phyloP scores from a whole-genome alignment of 345 rosid genomes.

The Brassica incana region DNA sequence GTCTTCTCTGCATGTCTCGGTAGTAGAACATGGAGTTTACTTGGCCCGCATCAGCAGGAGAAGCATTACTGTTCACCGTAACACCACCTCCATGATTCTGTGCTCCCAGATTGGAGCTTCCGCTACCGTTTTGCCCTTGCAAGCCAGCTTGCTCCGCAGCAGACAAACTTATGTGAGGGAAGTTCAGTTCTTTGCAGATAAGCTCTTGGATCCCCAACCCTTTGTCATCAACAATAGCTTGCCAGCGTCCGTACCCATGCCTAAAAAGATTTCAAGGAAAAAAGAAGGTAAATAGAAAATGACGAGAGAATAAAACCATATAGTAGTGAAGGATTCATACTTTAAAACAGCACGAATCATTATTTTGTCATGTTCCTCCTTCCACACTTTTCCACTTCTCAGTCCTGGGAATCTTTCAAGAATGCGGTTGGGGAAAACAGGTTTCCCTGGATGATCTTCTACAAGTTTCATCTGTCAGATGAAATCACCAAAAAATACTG shows the following conservation, averaged over 20 bases:
- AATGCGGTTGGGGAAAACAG: slow-evolving; percentile 67
- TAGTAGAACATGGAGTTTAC: slow-evolving; percentile 61
- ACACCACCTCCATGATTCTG: slow-evolving; percentile 48
- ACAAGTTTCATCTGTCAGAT: slow-evolving; percentile 57
- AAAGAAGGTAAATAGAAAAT: slow-evolving; percentile 1
- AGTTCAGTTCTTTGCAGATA: slow-evolving; percentile 87
- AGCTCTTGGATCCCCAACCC: slow-evolving; percentile 82
- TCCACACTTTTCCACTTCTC: slow-evolving; percentile 87
- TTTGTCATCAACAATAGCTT: slow-evolving; percentile 95
- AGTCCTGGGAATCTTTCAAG: slow-evolving; percentile 70
- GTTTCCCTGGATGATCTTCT: slow-evolving; percentile 54
- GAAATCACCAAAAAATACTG: slow-evolving; percentile 24
- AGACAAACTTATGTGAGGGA: slow-evolving; percentile 70
- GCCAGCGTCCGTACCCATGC: slow-evolving; percentile 99
- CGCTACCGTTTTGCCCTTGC: slow-evolving; percentile 69
- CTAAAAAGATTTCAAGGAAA: slow-evolving; percentile 42
- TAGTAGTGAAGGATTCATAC: slow-evolving; percentile 48
- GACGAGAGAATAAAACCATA: not conserved
- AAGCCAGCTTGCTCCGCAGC: slow-evolving; percentile 62
- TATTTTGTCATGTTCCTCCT: slow-evolving; percentile 78
- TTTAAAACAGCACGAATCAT: slow-evolving; percentile 79
- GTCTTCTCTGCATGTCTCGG: slow-evolving; percentile 92
- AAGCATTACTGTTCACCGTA: slow-evolving; percentile 48
- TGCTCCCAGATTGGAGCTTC: slow-evolving; percentile 49
- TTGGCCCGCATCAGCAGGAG: slow-evolving; percentile 45